Conservation (phyloP, 164 flowering plant genomes). For the Annona cherimola region DNA sequence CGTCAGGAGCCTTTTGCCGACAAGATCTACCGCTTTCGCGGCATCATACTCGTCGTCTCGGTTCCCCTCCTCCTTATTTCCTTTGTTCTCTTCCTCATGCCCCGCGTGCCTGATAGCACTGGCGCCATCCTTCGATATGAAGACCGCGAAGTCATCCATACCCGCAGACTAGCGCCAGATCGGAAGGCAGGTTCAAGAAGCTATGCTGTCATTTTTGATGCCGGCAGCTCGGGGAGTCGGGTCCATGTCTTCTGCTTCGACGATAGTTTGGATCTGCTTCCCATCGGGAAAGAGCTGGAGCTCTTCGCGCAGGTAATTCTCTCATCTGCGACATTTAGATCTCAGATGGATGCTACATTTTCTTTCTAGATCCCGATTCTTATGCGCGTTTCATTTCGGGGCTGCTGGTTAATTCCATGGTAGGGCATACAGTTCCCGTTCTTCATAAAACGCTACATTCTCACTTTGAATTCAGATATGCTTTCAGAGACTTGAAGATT, state of each 20-base stretch:
- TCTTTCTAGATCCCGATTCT: not conserved
- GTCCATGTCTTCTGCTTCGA: conserved; percentile 90
- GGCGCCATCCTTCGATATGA: not conserved
- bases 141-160: conserved; percentile 20
- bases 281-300: conserved; percentile 76
- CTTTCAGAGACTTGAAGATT: not conserved
- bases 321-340: not conserved
- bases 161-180: not conserved
- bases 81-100: conserved; percentile 64
- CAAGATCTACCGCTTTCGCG: conserved; percentile 56
- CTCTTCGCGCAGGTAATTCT: conserved; percentile 62
- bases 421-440: not conserved
- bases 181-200: conserved; percentile 6
- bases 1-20: conserved; percentile 37
- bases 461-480: not conserved
- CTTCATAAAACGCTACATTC: too few species aligned
- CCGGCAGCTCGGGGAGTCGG: conserved; percentile 96
- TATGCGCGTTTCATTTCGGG: not conserved
- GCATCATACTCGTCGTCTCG: conserved; percentile 52
- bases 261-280: conserved; percentile 64
- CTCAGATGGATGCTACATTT: not conserved
- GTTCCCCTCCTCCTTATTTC: conserved; percentile 60
- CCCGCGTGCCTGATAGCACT: conserved; percentile 28
- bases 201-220: conserved; percentile 87
- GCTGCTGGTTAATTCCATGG: not conserved